Percentiles rank a stretch among this genome's conserved stretches.
phyloP scores from a whole-genome alignment of 768 basidiomycete genomes.

The Asterophora lycoperdoides region DNA sequence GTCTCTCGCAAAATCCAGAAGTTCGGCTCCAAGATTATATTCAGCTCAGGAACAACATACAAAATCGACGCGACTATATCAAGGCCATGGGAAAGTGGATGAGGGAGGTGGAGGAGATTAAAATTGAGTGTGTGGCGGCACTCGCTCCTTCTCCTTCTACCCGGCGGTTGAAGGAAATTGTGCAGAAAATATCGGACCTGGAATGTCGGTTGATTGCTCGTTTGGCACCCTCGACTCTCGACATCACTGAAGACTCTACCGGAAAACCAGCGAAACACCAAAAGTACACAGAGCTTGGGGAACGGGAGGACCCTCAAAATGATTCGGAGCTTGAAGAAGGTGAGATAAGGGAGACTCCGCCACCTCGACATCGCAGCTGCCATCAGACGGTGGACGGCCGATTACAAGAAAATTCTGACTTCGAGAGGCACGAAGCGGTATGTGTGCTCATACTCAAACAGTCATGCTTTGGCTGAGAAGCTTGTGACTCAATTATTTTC shows the following conservation, averaged over 20 bases:
- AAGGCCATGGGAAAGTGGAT: not conserved
- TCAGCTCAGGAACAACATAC: not conserved
- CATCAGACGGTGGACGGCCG: too few relatives aligned
- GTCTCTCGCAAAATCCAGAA: not conserved
- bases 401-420: too few relatives aligned
- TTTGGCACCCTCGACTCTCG: too few relatives aligned
- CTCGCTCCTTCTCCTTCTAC: not conserved
- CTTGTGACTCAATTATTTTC: not conserved
- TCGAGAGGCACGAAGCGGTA: too few relatives aligned
- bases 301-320: too few relatives aligned
- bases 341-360: not conserved
- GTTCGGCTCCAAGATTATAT: not conserved
- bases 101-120: not conserved
- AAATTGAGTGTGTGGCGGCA: not conserved
- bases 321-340: conserved; percentile 5
- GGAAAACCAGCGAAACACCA: too few relatives aligned
- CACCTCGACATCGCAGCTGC: not conserved
- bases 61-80: not conserved
- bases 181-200: not conserved
- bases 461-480: not conserved
- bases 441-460: not conserved
- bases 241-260: too few relatives aligned
- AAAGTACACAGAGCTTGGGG: too few relatives aligned
- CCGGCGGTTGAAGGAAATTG: not conserved
- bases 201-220: not conserved